Percentiles rank a stretch among this genome's conserved stretches.
These are phyloP conservation scores for Phytophthora palmivora DNA, from an alignment of 352 stramenopile genomes.

Conservation along the genomic window DNA sequence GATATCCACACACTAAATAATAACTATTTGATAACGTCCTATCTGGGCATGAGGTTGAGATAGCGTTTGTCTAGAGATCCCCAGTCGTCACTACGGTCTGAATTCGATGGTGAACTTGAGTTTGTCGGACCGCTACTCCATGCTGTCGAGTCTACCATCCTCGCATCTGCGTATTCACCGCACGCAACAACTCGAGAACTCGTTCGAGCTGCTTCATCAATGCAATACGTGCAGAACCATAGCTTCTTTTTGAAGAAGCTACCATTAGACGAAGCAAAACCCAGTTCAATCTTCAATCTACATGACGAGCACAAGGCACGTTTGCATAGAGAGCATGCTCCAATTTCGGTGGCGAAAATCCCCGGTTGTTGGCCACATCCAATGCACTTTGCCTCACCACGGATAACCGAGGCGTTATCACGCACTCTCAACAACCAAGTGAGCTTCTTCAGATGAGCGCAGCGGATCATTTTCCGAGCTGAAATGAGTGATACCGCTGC, in stretches of 20 bases:
- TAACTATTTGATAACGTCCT: background rate
- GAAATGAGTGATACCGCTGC: conserved; percentile 52
- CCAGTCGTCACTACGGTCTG: conserved; percentile 26
- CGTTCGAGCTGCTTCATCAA: conserved; percentile 26
- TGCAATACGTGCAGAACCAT: conserved; percentile 38
- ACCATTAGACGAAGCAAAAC: conserved; percentile 20
- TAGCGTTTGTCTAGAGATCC: conserved; percentile 29
- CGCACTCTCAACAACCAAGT: conserved; percentile 41
- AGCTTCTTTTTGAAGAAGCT: conserved; percentile 34
- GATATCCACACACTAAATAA: conserved; percentile 1
- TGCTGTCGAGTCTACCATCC: conserved; percentile 7
- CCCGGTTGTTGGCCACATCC: conserved; percentile 34
- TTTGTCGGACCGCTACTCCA: conserved; percentile 30
- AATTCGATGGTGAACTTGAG: conserved; percentile 24
- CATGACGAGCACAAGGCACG: conserved; percentile 34
- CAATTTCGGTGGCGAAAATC: conserved; percentile 34
- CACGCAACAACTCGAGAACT: conserved; percentile 29
- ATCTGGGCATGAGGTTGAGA: conserved; percentile 30
- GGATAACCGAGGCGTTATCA: conserved; percentile 13
- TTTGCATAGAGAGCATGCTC: conserved; percentile 36
- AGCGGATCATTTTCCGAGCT: conserved; percentile 49
- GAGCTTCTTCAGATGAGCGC: conserved; percentile 64
- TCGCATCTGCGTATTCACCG: conserved; percentile 26
- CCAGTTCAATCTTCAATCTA: conserved; percentile 31
- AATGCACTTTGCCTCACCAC: conserved; percentile 34